These are phyloP conservation scores for Orychophragmus violaceus DNA, from an alignment of 345 rosid genomes.

Conservation along the genomic window DNA sequence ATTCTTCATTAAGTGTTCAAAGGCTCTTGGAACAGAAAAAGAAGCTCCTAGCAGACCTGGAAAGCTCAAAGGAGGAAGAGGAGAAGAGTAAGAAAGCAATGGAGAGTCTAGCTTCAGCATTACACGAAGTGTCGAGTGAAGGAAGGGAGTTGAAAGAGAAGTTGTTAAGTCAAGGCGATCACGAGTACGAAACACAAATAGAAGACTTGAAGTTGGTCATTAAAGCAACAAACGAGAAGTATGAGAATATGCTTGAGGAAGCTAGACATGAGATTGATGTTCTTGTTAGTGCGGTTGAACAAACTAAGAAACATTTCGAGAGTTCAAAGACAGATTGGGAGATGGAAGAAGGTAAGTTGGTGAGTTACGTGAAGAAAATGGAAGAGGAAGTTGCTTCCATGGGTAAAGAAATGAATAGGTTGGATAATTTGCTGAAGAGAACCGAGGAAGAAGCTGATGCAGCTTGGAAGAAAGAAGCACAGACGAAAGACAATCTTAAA, in stretches of 20 bases:
- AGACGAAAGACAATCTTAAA: slow-evolving; percentile 58
- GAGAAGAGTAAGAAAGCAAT: slow-evolving; percentile 96
- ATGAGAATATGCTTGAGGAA: slow-evolving; percentile 69
- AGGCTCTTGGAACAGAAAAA: slow-evolving; percentile 67
- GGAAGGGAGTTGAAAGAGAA: slow-evolving; percentile 89
- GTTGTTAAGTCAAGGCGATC: slow-evolving; percentile 62
- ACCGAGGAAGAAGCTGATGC: slow-evolving; percentile 70
- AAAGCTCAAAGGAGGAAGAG: slow-evolving; percentile 70
- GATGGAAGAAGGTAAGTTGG: slow-evolving; percentile 56
- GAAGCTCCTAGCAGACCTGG: slow-evolving; percentile 65
- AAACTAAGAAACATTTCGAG: slow-evolving; percentile 51
- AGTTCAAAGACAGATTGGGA: slow-evolving; percentile 72
- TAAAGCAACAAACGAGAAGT: slow-evolving; percentile 72
- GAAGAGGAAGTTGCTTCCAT: slow-evolving; percentile 63
- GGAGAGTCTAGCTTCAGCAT: slow-evolving; percentile 93
- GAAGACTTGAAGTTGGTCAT: slow-evolving; percentile 74
- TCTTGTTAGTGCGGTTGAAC: slow-evolving; percentile 43
- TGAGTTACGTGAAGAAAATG: slow-evolving; percentile 49
- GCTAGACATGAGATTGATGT: slow-evolving; percentile 64
- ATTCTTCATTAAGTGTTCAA: slow-evolving; percentile 66
- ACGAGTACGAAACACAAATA: slow-evolving; percentile 68
- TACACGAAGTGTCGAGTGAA: slow-evolving; percentile 90
- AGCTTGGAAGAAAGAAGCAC: slow-evolving; percentile 64
- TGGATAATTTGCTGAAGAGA: slow-evolving; percentile 59
- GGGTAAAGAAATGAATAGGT: slow-evolving; percentile 66